Percentiles rank a stretch among this genome's conserved stretches.
Evolutionary conservation across 176 grass and related monocot species (phyloP).

Genomic region (Echinochloa phyllopogon): DNA sequence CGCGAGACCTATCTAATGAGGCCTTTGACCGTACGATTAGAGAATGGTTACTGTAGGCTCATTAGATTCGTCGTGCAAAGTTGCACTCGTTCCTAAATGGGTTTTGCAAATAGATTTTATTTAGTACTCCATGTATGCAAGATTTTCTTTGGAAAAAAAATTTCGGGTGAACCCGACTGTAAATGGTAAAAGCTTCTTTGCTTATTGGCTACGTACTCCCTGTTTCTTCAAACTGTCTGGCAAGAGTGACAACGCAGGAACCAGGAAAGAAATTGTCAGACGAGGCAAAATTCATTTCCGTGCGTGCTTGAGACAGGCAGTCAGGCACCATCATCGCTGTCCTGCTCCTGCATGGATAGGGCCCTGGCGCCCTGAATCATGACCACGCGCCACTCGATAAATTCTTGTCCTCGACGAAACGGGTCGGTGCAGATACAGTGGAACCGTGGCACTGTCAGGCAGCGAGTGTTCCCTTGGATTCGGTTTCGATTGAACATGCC

Average conservation of each 20-base stretch:
- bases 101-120: too few species aligned
- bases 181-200: not conserved
- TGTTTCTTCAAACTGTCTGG: not conserved
- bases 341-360: not conserved
- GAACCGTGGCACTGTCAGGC: not conserved
- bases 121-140: too few species aligned
- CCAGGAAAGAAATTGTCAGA: not conserved
- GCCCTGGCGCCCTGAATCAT: not conserved
- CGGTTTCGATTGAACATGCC: constrained; percentile 21
- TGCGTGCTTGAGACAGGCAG: not conserved
- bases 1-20: too few species aligned
- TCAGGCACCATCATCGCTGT: constrained; percentile 16
- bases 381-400: not conserved
- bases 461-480: constrained; percentile 14
- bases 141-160: too few species aligned
- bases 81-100: too few species aligned
- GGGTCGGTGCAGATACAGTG: not conserved
- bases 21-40: too few species aligned
- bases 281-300: not conserved
- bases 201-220: not conserved
- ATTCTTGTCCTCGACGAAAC: constrained; percentile 29
- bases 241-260: not conserved
- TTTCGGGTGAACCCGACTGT: not conserved
- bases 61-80: too few species aligned
- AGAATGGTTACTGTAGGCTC: too few species aligned